These are phyloP conservation scores for Gentiana macrophylla DNA, from an alignment of 257 asterid species.

Conservation along the genomic window DNA sequence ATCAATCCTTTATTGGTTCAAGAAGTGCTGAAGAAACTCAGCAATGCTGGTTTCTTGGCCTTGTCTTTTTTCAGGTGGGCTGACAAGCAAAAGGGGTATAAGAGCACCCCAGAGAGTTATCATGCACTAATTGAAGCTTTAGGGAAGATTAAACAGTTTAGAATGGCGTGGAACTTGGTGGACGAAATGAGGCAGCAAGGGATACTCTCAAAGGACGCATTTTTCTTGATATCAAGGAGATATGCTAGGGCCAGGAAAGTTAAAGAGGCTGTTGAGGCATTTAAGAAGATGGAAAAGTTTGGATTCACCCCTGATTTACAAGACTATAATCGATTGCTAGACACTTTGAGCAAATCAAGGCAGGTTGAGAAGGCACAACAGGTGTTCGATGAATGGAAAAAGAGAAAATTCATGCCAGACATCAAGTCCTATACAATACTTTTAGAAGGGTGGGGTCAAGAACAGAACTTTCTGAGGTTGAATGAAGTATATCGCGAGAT, in stretches of 20 bases:
- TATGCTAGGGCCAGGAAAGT: conserved; percentile 69
- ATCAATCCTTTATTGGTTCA: conserved; percentile 41
- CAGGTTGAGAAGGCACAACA: conserved; percentile 53
- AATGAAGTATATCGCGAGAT: conserved; percentile 69
- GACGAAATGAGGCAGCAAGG: conserved; percentile 54
- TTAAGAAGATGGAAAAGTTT: conserved; percentile 65
- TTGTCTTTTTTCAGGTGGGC: conserved; percentile 79
- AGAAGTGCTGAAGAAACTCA: conserved; percentile 57
- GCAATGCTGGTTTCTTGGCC: conserved; percentile 55
- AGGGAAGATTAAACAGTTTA: conserved; percentile 77
- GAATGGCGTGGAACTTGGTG: conserved; percentile 59
- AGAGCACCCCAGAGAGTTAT: conserved; percentile 42
- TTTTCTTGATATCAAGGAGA: conserved; percentile 64
- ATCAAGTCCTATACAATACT: conserved; percentile 53
- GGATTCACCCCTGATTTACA: conserved; percentile 45
- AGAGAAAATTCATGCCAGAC: conserved; percentile 40
- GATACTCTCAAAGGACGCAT: conserved; percentile 38
- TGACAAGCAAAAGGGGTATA: conserved; percentile 32
- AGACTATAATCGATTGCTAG: conserved; percentile 75
- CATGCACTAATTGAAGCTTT: conserved; percentile 60
- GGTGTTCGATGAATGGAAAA: conserved; percentile 66
- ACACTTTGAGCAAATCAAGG: conserved; percentile 58
- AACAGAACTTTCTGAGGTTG: conserved; percentile 42
- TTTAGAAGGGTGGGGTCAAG: conserved; percentile 80
- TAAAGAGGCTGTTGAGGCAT: conserved; percentile 59